phyloP scores from a whole-genome alignment of 352 stramenopile species.

The Halophytophthora batemanensis region DNA sequence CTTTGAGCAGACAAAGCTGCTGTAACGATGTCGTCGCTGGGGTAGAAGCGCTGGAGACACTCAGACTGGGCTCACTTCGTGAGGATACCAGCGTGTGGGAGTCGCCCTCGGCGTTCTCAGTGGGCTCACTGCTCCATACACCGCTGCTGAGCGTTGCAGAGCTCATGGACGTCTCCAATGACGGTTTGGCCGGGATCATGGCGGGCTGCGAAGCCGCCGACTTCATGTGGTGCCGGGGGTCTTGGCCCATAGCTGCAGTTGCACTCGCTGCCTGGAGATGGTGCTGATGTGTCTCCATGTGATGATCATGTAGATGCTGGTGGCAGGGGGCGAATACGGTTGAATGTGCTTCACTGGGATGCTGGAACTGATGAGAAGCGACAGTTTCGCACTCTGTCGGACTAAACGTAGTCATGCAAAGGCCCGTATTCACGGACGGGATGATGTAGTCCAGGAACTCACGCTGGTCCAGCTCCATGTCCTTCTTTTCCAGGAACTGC shows the following conservation, averaged over 20 bases:
- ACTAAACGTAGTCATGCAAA: conserved; percentile 42
- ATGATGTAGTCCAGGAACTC: conserved; percentile 84
- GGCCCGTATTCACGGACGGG: conserved; percentile 67
- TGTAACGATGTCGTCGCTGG: conserved; percentile 29
- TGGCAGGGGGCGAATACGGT: conserved; percentile 8
- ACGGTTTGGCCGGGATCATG: conserved; percentile 8
- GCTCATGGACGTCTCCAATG: conserved; percentile 2
- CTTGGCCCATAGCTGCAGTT: no score
- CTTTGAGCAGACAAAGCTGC: conserved; percentile 49
- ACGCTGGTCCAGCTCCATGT: conserved; percentile 80
- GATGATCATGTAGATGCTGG: conserved; percentile 19
- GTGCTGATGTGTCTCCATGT: conserved; percentile 21
- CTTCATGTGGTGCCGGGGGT: conserved; percentile 18
- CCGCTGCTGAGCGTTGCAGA: not conserved
- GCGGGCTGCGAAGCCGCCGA: conserved; percentile 19
- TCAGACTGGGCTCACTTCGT: conserved; percentile 39
- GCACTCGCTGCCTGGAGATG: conserved; percentile 14
- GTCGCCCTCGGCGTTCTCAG: no score
- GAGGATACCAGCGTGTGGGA: conserved; percentile 17
- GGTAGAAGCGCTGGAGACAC: conserved; percentile 5
- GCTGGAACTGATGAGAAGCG: not conserved
- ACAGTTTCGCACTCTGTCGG: conserved; percentile 1
- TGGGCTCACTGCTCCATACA: not conserved
- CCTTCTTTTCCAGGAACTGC: conserved; percentile 78
- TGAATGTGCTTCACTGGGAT: not conserved